Evolutionary conservation across 345 rosid genomes (phyloP).

Genomic region (Bruguiera gymnorhiza): DNA sequence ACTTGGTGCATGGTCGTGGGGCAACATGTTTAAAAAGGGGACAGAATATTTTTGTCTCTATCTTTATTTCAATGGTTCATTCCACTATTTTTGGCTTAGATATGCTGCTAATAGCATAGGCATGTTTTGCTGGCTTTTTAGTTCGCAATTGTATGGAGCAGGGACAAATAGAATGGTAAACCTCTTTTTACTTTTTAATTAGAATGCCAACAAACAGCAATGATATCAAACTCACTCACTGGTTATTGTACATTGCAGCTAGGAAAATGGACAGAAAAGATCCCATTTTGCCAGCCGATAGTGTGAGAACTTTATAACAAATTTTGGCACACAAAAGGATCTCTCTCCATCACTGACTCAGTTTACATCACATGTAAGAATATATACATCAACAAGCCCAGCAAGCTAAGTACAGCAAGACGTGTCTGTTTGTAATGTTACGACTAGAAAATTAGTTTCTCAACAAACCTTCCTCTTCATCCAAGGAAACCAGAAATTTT

Average conservation of each 20-base stretch:
- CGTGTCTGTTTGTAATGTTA: slow-evolving; percentile 17
- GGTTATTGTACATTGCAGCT: not conserved
- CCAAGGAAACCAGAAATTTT: not conserved
- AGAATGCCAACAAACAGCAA: not conserved
- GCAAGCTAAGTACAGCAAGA: slow-evolving; percentile 17
- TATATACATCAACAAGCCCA: slow-evolving; percentile 33
- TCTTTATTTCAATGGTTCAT: too few species aligned
- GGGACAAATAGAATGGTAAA: too few species aligned
- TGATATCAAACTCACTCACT: not conserved
- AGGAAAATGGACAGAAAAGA: slow-evolving; percentile 11
- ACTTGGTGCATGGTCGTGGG: too few species aligned
- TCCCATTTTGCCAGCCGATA: slow-evolving; percentile 10
- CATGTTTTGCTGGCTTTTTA: too few species aligned
- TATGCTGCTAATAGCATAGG: too few species aligned
- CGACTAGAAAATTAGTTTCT: slow-evolving; percentile 21
- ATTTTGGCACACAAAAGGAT: slow-evolving; percentile 5
- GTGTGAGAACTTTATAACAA: not conserved
- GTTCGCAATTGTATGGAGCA: too few species aligned
- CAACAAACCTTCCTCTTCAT: not conserved
- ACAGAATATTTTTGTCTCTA: too few species aligned
- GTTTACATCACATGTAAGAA: slow-evolving; percentile 25
- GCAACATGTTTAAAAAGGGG: too few species aligned
- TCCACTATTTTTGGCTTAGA: too few species aligned
- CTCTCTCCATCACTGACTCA: slow-evolving; percentile 15
- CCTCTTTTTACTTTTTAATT: too few species aligned